Evolutionary conservation across 805 yeast species (phyloP).

Genomic region (Wickerhamiella australiensis): DNA sequence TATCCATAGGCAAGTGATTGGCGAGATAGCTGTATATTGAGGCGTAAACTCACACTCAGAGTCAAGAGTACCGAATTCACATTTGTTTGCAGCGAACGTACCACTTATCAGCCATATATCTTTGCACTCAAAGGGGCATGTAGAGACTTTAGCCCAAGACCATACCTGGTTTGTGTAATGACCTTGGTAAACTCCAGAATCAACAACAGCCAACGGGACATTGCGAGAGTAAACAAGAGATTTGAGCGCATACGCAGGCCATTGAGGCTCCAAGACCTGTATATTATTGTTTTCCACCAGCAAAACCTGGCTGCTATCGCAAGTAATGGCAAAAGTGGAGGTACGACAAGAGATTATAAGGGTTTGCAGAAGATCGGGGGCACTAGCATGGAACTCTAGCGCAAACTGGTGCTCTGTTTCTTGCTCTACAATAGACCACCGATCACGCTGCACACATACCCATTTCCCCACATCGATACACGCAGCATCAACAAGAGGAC

Average conservation of each 20-base stretch:
- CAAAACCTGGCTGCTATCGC: slow-evolving; percentile 11
- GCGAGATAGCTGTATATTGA: not conserved
- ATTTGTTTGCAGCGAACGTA: not conserved
- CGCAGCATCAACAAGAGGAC: slow-evolving; percentile 2
- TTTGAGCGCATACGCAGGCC: slow-evolving; percentile 7
- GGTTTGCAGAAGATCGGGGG: not conserved
- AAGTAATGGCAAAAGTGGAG: slow-evolving; percentile 2
- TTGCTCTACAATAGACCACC: slow-evolving; percentile 11
- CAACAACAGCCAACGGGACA: not conserved
- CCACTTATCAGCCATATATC: slow-evolving; percentile 1
- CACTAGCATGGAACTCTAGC: slow-evolving; percentile 9
- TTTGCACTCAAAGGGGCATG: not conserved
- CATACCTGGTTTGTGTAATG: not conserved
- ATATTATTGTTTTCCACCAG: slow-evolving; percentile 14
- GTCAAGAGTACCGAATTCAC: not conserved
- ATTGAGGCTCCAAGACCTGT: slow-evolving; percentile 11
- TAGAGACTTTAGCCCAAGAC: slow-evolving; percentile 1
- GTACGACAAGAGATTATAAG: not conserved
- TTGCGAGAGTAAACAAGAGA: not conserved
- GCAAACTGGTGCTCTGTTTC: not conserved
- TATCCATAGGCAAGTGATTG: not conserved
- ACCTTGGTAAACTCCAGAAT: not conserved
- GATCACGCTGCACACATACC: slow-evolving; percentile 12
- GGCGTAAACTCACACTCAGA: not conserved
- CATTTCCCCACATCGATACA: slow-evolving; percentile 7